These are phyloP conservation scores for Alternaria triticimaculans DNA, from an alignment of 2,329 filamentous ascomycete genomes.

Conservation along the genomic window DNA sequence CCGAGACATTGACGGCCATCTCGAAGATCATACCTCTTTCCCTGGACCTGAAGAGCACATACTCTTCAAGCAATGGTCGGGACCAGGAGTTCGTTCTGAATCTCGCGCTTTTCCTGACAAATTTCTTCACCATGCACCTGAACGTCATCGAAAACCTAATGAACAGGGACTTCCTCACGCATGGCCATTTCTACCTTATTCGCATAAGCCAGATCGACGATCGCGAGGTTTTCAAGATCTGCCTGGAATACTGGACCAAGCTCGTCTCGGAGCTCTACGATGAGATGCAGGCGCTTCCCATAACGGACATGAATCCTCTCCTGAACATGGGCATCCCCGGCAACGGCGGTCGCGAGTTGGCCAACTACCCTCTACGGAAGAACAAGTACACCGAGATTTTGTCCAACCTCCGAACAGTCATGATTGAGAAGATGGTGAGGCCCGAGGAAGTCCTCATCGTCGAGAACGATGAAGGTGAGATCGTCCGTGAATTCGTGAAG, in stretches of 20 bases:
- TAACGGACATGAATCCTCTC: conserved; percentile 90
- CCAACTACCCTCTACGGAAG: conserved; percentile 92
- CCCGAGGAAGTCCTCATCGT: conserved; percentile 98
- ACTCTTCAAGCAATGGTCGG: conserved; percentile 85
- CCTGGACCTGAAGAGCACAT: conserved; percentile 89
- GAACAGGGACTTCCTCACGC: conserved; percentile 91
- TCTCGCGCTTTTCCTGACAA: conserved; percentile 91
- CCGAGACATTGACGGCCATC: conserved; percentile 90
- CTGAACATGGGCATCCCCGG: conserved; percentile 79
- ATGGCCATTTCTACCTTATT: conserved; percentile 97
- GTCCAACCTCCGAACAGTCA: conserved; percentile 91
- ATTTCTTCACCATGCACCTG: conserved; percentile 94
- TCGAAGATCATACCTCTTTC: conserved; percentile 90
- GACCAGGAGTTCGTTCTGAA: conserved; percentile 99
- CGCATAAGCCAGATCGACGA: conserved; percentile 99
- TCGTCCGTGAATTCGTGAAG: conserved; percentile 98
- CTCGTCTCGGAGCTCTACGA: conserved; percentile 97
- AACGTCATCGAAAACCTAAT: conserved; percentile 94
- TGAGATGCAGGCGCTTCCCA: conserved; percentile 96
- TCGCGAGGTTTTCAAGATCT: conserved; percentile 99
- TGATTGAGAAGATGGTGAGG: conserved; percentile 99
- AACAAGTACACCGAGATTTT: conserved; percentile 97
- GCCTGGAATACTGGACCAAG: conserved; percentile 98
- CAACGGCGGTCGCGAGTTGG: conserved; percentile 85
- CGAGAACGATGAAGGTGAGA: conserved; percentile 99